Conservation (phyloP, 2,329 filamentous ascomycete genomes). For the Endocalyx cinctus region DNA sequence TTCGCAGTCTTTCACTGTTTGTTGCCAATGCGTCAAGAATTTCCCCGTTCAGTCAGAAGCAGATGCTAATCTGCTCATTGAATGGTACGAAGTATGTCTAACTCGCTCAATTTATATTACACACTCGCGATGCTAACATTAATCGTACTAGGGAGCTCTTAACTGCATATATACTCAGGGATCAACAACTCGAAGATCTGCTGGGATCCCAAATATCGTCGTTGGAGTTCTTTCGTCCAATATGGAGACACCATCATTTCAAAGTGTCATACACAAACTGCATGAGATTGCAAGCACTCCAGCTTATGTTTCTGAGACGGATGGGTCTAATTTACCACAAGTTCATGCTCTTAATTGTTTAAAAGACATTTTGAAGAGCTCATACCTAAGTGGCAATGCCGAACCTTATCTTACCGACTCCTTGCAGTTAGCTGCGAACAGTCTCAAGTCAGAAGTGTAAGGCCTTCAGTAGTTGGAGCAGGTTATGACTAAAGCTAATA, state of each 20-base stretch:
- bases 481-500: slow-evolving; percentile 4
- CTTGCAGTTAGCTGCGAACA: slow-evolving; percentile 74
- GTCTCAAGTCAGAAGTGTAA: slow-evolving; percentile 73
- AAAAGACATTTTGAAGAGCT: slow-evolving; percentile 86
- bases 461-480: slow-evolving; percentile 20
- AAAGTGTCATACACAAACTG: slow-evolving; percentile 59
- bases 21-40: slow-evolving; percentile 63
- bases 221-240: slow-evolving; percentile 73
- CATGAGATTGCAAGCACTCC: slow-evolving; percentile 53
- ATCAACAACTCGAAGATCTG: slow-evolving; percentile 83
- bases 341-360: slow-evolving; percentile 94
- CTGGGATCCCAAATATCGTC: slow-evolving; percentile 83
- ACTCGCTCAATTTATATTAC: slow-evolving; percentile 3
- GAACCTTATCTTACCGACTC: slow-evolving; percentile 70
- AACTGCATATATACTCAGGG: slow-evolving; percentile 68
- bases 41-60: slow-evolving; percentile 26
- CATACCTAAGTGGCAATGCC: slow-evolving; percentile 66
- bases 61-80: slow-evolving; percentile 46
- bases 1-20: slow-evolving; percentile 77
- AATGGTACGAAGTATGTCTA: slow-evolving; percentile 71
- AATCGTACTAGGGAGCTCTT: slow-evolving; percentile 51
- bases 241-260: slow-evolving; percentile 54
- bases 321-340: slow-evolving; percentile 70
- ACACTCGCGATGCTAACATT: slow-evolving; percentile 3
- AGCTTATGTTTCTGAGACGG: slow-evolving; percentile 50